Evolutionary conservation across 2,329 filamentous ascomycete species (phyloP).

Genomic region (Alternaria triticimaculans): DNA sequence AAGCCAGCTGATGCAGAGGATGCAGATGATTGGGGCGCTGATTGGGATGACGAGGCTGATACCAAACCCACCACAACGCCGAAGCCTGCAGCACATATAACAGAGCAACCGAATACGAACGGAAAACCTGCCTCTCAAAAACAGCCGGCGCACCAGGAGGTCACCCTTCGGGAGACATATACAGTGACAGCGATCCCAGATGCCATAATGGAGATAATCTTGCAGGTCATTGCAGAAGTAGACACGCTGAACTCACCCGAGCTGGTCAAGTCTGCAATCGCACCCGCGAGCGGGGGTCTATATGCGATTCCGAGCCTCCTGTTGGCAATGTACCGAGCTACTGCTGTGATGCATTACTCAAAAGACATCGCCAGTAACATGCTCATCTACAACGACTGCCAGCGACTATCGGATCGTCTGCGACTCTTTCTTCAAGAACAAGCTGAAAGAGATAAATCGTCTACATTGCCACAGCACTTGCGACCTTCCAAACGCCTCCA

Average conservation of each 20-base stretch:
- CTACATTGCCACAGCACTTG: constrained; percentile 37
- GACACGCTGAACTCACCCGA: constrained; percentile 62
- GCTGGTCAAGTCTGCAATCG: constrained; percentile 61
- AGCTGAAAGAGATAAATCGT: constrained; percentile 42
- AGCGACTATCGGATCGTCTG: constrained; percentile 63
- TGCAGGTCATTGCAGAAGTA: constrained; percentile 56
- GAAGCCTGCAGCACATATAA: constrained; percentile 23
- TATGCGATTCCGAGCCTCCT: constrained; percentile 75
- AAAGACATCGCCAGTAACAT: constrained; percentile 65
- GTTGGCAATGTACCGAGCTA: constrained; percentile 79
- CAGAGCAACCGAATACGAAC: constrained; percentile 40
- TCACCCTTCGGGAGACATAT: constrained; percentile 85
- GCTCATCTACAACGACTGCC: constrained; percentile 70
- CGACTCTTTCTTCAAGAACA: constrained; percentile 56
- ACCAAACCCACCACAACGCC: constrained; percentile 20
- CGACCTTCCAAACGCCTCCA: constrained; percentile 51
- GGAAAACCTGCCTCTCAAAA: constrained; percentile 37
- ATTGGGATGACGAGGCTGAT: constrained; percentile 74
- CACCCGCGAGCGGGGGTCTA: constrained; percentile 71
- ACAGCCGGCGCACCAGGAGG: constrained; percentile 59
- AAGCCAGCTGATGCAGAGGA: constrained; percentile 46
- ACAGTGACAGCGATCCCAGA: constrained; percentile 88
- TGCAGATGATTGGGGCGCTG: constrained; percentile 73
- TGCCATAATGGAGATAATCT: constrained; percentile 72
- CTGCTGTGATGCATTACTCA: constrained; percentile 76